Base-by-base conservation (phyloP, 257 asterid genomes). In the Nicotiana noctiflora region DNA sequence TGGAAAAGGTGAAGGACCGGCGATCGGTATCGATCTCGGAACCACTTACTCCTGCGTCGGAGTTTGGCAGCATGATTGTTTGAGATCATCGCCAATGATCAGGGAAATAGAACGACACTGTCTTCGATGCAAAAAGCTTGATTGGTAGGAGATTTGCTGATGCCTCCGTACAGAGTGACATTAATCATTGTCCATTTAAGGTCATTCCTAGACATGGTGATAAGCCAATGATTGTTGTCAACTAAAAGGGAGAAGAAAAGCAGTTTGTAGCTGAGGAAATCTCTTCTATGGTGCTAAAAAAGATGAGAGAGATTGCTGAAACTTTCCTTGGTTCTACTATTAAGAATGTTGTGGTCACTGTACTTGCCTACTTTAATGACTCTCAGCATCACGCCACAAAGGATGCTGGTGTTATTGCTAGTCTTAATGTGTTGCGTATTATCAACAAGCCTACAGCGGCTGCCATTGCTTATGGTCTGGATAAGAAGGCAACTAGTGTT, bases 61-160 rank as follows among this genome's bases (percentile, higher is more conserved):
- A 40, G 77, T 70, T 5, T 70, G 77, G 77, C 77, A 70, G 2
- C 77, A 70, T 6, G 77, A 70, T 44, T 59, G 77, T 21, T 70
- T 70, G 77, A 70, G 12, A 70, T 70, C 77, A 70, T 70, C 0
- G 77, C 77, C 5, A 70, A 70, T 44, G 77, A 70, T 13, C 77
- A 70, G 44, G 77, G 77, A 19, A 70, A 70, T 59, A 44, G 77
- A 6, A 70, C 77, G 10, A 86, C 88, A 31, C 88, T 86, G 12
- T 83, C 87, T 1, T 86, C 46, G 78, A 72, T 72, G 78, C 78
- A 12, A 72, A 72, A 49, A 72, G 78, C 61, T 15, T 72, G 78
- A 72, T 72, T 49, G 78, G 78, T 72, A 72, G 78, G 40, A 72
- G 78, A 72, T 72, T 72, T 3, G 49, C 23, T 49, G 78, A 72